Base-by-base conservation (phyloP, 129 eudicot genomes). In the sunflower (Helianthus annuus) region DNA sequence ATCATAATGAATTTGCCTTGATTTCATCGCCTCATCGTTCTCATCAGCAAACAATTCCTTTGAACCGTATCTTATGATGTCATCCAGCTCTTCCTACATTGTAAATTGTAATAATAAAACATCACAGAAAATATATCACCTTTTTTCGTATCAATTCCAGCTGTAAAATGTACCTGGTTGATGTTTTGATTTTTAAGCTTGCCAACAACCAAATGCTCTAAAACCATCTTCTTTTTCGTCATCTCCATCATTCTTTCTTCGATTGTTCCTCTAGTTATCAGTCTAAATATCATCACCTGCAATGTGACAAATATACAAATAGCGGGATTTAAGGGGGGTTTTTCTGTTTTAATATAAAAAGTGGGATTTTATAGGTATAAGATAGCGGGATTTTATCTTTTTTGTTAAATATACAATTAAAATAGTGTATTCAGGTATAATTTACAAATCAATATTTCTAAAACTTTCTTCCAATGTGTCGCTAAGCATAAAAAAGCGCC, bases 211-310 rank as follows among this genome's bases (percentile, higher is more conserved):
- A 92, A 81, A 85, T 92, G 98, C 82, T 92, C 98, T 66, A 92
- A 74, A 48, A 92, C 95, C 98, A 92, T 92, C 77, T 92, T 92
- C 80, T 89, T 92, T 81, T 92, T 93, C 5, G 98, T 92, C 96
- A 92, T 85, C 71, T 92, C 92, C 98, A 92, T 92, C 98, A 92
- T 92, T 68, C 96, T 87, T 85, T 92, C 98, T 74, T 92, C 98
- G 77, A 92, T 89, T 70, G 98, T 83, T 83, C 96, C 98, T 78
- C 98, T 78, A 62, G 95, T 82, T 80, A 92, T 70, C 56, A 92
- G 98, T 76, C 98, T 89, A 77, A 83, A 92, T 65, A 92, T 92
- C 98, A 92, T 89, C 12, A 92, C 98, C 98, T 92, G 82, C 71
- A 81, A 68, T 27, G 56, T 11, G 24, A 14, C 48, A 64, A 44